These are phyloP conservation scores for Komagataella pastoris DNA, from an alignment of 805 yeast species.

Conservation along the genomic window DNA sequence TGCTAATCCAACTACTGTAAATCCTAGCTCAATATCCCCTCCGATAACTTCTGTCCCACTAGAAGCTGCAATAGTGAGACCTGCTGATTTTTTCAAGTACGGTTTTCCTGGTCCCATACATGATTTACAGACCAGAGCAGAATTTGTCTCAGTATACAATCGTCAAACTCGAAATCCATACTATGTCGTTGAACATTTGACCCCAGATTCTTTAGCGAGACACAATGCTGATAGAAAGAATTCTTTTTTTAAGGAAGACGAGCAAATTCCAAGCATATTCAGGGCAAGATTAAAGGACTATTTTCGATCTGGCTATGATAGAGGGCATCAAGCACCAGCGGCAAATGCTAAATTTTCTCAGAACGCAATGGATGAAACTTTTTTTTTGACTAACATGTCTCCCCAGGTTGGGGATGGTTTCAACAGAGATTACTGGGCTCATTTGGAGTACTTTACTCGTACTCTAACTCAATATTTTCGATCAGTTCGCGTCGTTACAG, in stretches of 20 bases:
- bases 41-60: slow-evolving; percentile 8
- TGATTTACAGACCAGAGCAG: slow-evolving; percentile 61
- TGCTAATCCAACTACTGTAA: neutral
- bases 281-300: slow-evolving; percentile 73
- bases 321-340: slow-evolving; percentile 98
- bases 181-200: slow-evolving; percentile 78
- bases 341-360: slow-evolving; percentile 92
- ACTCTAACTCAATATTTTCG: slow-evolving; percentile 59
- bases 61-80: slow-evolving; percentile 36
- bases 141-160: slow-evolving; percentile 79
- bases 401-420: slow-evolving; percentile 98
- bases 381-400: slow-evolving; percentile 76
- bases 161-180: slow-evolving; percentile 77
- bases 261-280: slow-evolving; percentile 59
- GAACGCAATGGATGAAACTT: slow-evolving; percentile 90
- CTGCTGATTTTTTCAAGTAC: slow-evolving; percentile 73
- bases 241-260: slow-evolving; percentile 82
- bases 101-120: slow-evolving; percentile 95
- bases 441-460: slow-evolving; percentile 80
- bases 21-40: slow-evolving; percentile 4
- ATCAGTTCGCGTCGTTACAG: slow-evolving; percentile 79
- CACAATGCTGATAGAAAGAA: slow-evolving; percentile 60
- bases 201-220: slow-evolving; percentile 49
- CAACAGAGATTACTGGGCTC: slow-evolving; percentile 97
- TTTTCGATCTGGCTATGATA: slow-evolving; percentile 89